Percentiles rank a stretch among this genome's conserved stretches.
phyloP scores from a whole-genome alignment of 257 asterid species.

The Penstemon barbatus region DNA sequence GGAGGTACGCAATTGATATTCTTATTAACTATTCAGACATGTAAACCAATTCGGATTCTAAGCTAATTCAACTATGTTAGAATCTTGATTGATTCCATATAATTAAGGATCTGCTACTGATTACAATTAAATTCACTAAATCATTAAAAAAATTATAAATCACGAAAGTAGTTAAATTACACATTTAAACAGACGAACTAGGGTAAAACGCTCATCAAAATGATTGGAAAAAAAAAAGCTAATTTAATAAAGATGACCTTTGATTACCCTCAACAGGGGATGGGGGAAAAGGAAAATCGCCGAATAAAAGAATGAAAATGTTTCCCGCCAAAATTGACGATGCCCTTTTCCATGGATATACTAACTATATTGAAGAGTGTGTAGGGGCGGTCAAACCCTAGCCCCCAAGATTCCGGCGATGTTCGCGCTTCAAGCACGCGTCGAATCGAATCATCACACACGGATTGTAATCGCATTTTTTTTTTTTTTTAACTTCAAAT shows the following conservation, averaged over 20 bases:
- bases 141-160: not conserved
- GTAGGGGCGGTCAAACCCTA: slow-evolving; percentile 21
- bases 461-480: too few species aligned
- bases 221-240: not conserved
- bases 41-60: not conserved
- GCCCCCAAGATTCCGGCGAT: slow-evolving; percentile 35
- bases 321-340: slow-evolving; percentile 16
- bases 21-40: not conserved
- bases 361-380: slow-evolving; percentile 27
- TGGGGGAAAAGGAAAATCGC: not conserved
- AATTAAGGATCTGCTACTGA: not conserved
- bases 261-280: not conserved
- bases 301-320: too few species aligned
- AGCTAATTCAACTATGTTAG: not conserved
- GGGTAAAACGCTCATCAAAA: not conserved
- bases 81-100: not conserved
- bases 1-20: not conserved
- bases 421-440: slow-evolving; percentile 48
- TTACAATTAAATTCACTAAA: not conserved
- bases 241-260: not conserved
- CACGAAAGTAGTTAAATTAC: not conserved
- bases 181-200: too few species aligned
- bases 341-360: not conserved
- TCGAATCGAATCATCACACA: slow-evolving; percentile 21
- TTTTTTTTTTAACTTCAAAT: too few species aligned